phyloP scores from a whole-genome alignment of 2,329 filamentous ascomycete species.

The Botrytis aclada region DNA sequence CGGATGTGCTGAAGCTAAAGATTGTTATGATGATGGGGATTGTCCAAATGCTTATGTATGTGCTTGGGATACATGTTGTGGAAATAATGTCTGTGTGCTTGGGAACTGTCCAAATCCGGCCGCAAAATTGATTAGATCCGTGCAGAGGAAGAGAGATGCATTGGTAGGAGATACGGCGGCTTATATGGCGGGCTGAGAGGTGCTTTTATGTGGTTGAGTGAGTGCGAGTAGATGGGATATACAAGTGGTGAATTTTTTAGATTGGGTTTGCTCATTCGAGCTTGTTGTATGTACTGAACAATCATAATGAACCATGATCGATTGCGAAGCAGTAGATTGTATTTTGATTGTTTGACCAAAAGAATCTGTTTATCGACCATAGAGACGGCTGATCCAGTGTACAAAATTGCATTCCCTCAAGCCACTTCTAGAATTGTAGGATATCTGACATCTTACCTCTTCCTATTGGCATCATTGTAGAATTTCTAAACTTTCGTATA shows the following conservation, averaged over 20 bases:
- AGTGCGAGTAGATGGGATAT: not conserved
- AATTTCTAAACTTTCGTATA: not conserved
- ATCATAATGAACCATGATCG: not conserved
- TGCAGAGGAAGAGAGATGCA: constrained; percentile 2
- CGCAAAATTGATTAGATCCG: not conserved
- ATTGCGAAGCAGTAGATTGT: not conserved
- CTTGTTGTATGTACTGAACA: not conserved
- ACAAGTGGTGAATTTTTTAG: not conserved
- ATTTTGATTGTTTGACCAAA: not conserved
- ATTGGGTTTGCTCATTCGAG: not conserved
- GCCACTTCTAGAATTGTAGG: no score
- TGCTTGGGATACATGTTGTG: constrained; percentile 18
- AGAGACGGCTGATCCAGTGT: no score
- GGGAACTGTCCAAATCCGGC: constrained; percentile 17
- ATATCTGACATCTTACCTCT: no score
- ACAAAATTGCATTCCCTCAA: no score
- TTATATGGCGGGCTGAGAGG: not conserved
- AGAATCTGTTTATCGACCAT: not conserved
- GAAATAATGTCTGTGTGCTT: constrained; percentile 15
- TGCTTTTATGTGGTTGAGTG: not conserved
- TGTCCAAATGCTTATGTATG: constrained; percentile 16
- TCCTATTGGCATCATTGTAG: not conserved
- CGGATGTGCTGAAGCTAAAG: not conserved
- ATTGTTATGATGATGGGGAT: constrained; percentile 15
- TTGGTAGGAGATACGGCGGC: constrained; percentile 11